Percentiles rank a stretch among this genome's conserved stretches.
These are phyloP conservation scores for Sporothrix pallida DNA, from an alignment of 2,329 filamentous ascomycete species.

Conservation along the genomic window DNA sequence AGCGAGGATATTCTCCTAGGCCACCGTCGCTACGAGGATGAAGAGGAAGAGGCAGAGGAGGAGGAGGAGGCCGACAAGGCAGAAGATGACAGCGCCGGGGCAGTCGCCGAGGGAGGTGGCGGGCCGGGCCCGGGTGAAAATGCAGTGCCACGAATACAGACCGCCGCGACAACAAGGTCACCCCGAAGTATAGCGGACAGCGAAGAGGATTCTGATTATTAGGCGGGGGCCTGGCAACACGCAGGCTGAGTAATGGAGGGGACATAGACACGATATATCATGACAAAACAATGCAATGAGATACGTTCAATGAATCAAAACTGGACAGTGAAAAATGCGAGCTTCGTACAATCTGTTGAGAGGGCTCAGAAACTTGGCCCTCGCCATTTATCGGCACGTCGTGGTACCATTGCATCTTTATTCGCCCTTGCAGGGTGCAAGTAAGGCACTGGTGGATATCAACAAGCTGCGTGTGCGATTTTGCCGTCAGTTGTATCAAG, in stretches of 20 bases:
- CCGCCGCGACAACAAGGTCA: neutral
- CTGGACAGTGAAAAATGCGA: too few species aligned
- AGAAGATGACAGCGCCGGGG: neutral
- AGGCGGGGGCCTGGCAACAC: neutral
- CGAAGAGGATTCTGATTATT: slow-evolving; percentile 37
- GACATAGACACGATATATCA: neutral
- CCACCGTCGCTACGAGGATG: slow-evolving; percentile 33
- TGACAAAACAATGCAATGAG: neutral
- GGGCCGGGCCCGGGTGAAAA: neutral
- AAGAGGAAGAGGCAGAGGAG: slow-evolving; percentile 34
- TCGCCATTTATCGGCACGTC: too few species aligned
- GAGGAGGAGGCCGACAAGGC: slow-evolving; percentile 24
- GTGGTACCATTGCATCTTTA: too few species aligned
- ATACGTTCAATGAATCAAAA: neutral
- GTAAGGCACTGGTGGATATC: too few species aligned
- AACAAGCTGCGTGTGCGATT: too few species aligned
- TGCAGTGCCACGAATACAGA: neutral
- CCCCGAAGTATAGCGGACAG: slow-evolving; percentile 37
- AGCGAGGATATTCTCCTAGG: slow-evolving; percentile 67
- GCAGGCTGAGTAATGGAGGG: neutral
- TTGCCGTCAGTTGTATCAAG: too few species aligned
- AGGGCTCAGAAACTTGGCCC: too few species aligned
- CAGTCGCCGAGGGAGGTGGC: neutral
- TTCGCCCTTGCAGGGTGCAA: too few species aligned
- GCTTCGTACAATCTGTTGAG: too few species aligned